A percentile compares a stretch with the other conserved stretches of the same genome.
These are phyloP conservation scores for Nemania sp. DNA, from an alignment of 2,329 filamentous ascomycete species.

Conservation along the genomic window DNA sequence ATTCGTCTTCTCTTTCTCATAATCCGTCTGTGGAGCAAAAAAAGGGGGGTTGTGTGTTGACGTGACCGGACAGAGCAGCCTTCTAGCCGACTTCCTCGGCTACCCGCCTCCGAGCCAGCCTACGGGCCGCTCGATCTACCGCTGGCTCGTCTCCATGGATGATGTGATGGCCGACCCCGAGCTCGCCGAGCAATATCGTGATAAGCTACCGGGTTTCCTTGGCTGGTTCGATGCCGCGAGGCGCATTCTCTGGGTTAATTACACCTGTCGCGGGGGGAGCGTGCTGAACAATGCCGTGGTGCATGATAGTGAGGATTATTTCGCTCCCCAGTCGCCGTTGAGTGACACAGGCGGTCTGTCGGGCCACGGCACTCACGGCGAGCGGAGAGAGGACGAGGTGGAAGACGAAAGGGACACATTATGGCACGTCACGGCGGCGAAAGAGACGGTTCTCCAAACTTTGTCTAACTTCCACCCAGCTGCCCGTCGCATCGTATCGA, in stretches of 20 bases:
- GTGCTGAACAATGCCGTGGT: slow-evolving; percentile 28
- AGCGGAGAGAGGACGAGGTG: not conserved
- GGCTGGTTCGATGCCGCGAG: slow-evolving; percentile 18
- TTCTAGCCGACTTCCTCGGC: slow-evolving; percentile 26
- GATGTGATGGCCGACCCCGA: slow-evolving; percentile 20
- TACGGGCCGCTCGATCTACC: slow-evolving; percentile 30
- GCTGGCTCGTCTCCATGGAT: slow-evolving; percentile 29
- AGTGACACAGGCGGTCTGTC: not conserved
- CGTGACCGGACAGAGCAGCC: slow-evolving; percentile 18
- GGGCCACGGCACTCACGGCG: not conserved
- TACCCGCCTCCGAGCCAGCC: slow-evolving; percentile 9
- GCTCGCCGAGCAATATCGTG: slow-evolving; percentile 14
- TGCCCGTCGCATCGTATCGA: slow-evolving; percentile 13
- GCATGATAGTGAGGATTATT: slow-evolving; percentile 13
- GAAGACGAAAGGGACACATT: slow-evolving; percentile 1
- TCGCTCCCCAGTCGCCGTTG: not conserved
- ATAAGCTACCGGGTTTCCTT: slow-evolving; percentile 23
- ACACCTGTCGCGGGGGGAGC: slow-evolving; percentile 24
- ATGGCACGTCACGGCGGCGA: slow-evolving; percentile 19
- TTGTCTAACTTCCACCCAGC: slow-evolving; percentile 26
- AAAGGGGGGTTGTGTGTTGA: not conserved
- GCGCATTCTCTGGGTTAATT: slow-evolving; percentile 24
- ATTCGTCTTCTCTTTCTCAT: not conserved
- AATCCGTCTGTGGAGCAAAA: no score
- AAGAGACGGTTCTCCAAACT: slow-evolving; percentile 19